Conservation (phyloP, 140 eudicot genomes). For the Flaveria floridana region DNA sequence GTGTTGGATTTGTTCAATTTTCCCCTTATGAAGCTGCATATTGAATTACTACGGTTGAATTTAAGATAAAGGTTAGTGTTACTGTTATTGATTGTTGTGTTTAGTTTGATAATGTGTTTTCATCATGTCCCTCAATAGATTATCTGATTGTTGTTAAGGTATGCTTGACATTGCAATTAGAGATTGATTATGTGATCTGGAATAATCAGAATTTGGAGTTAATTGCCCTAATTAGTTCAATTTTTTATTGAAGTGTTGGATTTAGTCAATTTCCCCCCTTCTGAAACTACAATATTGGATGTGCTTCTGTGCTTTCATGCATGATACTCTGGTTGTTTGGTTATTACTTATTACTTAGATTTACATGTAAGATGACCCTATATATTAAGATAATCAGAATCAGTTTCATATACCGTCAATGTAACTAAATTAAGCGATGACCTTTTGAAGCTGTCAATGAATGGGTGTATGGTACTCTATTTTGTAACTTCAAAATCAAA, state of each 20-base stretch:
- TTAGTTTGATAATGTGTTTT: too few species aligned
- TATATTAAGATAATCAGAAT: neutral
- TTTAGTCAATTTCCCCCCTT: too few species aligned
- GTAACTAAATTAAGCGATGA: too few species aligned
- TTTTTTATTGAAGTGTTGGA: too few species aligned
- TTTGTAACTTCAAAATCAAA: too few species aligned
- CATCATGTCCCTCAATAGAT: too few species aligned
- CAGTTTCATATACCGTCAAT: neutral
- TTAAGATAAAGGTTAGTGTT: neutral
- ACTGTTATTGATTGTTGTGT: neutral
- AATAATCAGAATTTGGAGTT: neutral
- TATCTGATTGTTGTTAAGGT: neutral
- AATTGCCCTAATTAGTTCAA: too few species aligned
- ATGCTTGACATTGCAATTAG: neutral
- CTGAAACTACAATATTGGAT: neutral
- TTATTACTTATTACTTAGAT: neutral
- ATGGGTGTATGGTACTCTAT: too few species aligned
- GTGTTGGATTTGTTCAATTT: conserved; percentile 7
- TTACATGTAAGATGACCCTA: neutral
- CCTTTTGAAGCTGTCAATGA: too few species aligned
- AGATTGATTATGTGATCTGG: neutral
- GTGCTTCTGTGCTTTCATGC: neutral
- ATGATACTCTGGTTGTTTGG: conserved; percentile 6
- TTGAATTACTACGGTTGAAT: neutral
- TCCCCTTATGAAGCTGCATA: neutral